These are phyloP conservation scores for Sanghuangporus sanghuang DNA, from an alignment of 1,284 basidiomycete species.

Conservation along the genomic window DNA sequence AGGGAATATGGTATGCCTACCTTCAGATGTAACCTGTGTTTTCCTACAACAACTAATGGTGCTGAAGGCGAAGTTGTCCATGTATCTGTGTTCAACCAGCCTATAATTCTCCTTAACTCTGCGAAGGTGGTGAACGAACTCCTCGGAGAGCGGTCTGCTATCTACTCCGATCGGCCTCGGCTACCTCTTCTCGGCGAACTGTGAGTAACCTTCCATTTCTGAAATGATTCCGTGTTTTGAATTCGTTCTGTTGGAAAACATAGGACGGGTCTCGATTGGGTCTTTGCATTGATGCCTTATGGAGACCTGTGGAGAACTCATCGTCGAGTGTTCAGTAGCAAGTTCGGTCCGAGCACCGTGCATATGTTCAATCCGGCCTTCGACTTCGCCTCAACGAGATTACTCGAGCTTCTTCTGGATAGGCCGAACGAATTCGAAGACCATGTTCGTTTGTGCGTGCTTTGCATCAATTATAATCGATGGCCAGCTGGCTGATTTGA, in stretches of 20 bases:
- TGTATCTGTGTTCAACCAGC: constrained; percentile 28
- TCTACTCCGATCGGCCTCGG: constrained; percentile 34
- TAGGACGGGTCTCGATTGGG: constrained; percentile 22
- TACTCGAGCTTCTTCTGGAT: constrained; percentile 21
- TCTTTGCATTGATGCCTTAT: constrained; percentile 24
- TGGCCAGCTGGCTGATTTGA: not conserved
- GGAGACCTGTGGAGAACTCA: constrained; percentile 27
- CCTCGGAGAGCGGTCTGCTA: constrained; percentile 33
- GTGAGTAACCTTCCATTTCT: constrained; percentile 12
- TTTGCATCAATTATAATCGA: not conserved
- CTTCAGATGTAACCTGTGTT: too few relatives aligned
- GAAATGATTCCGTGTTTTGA: not conserved
- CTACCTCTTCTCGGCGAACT: constrained; percentile 25
- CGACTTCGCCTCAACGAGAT: constrained; percentile 18
- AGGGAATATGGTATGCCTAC: constrained; percentile 17
- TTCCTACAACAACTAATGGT: not conserved
- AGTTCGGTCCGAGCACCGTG: constrained; percentile 14
- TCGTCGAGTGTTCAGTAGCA: constrained; percentile 20
- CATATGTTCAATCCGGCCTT: constrained; percentile 27
- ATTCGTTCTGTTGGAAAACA: not conserved
- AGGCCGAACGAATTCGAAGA: constrained; percentile 22
- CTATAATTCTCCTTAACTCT: constrained; percentile 34
- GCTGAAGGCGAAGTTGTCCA: constrained; percentile 28
- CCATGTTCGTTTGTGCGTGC: constrained; percentile 25
- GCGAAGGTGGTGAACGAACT: constrained; percentile 31